These are phyloP conservation scores for Leishmania braziliensis DNA, from an alignment of 208 protist species.

Conservation along the genomic window DNA sequence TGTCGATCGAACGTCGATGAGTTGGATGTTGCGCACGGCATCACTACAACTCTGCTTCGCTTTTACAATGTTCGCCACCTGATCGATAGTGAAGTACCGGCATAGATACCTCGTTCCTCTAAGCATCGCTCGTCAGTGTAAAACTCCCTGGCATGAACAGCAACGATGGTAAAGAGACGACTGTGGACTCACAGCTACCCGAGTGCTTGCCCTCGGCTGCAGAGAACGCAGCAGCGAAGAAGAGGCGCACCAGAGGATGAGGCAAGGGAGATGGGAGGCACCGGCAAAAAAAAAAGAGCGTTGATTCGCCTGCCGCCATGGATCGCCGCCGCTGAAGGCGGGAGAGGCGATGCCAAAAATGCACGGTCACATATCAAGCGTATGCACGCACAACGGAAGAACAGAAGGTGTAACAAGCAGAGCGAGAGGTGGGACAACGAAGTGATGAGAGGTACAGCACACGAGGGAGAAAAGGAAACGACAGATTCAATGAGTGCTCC, in stretches of 20 bases:
- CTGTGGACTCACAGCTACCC: not conserved
- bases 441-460: conserved; percentile 11
- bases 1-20: conserved; percentile 81
- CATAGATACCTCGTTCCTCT: conserved; percentile 6
- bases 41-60: conserved; percentile 39
- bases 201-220: not conserved
- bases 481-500: not conserved
- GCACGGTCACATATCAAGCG: not conserved
- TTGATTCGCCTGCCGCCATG: not conserved
- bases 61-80: conserved; percentile 64
- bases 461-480: not conserved
- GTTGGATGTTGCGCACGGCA: conserved; percentile 34
- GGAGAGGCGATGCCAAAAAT: not conserved
- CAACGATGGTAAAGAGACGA: not conserved
- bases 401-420: not conserved
- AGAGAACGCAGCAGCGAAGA: not conserved
- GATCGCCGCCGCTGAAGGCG: not conserved
- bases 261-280: not conserved
- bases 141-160: conserved; percentile 1
- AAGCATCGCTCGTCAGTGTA: conserved; percentile 19
- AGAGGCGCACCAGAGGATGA: not conserved
- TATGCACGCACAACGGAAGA: not conserved
- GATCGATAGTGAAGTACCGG: conserved; percentile 51
- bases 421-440: not conserved
- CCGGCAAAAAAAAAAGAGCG: not conserved